phyloP scores from a whole-genome alignment of 805 yeast species.

The Pichia phayaonensis region DNA sequence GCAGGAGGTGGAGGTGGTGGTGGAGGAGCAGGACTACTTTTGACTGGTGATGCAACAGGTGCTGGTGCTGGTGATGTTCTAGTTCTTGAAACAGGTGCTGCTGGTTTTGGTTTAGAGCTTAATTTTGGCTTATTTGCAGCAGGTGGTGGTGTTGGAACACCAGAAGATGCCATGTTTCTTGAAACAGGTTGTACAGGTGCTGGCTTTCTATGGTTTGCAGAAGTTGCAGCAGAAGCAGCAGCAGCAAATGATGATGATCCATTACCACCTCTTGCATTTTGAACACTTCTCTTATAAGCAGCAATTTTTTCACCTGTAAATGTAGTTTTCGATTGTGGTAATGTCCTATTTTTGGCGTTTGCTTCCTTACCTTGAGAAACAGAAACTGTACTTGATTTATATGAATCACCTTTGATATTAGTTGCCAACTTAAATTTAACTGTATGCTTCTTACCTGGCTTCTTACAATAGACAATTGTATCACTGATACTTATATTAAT shows the following conservation, averaged over 20 bases:
- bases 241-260: slow-evolving; percentile 28
- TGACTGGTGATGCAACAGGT: slow-evolving; percentile 1
- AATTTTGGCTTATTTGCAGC: slow-evolving; percentile 8
- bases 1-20: slow-evolving; percentile 74
- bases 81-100: slow-evolving; percentile 16
- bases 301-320: slow-evolving; percentile 21
- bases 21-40: slow-evolving; percentile 29
- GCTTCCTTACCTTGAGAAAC: slow-evolving; percentile 78
- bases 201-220: slow-evolving; percentile 14
- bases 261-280: slow-evolving; percentile 1
- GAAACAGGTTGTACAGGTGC: slow-evolving; percentile 4
- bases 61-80: slow-evolving; percentile 21
- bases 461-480: slow-evolving; percentile 77
- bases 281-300: slow-evolving; percentile 19
- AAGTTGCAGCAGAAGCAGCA: slow-evolving; percentile 30
- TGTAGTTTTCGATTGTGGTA: slow-evolving; percentile 53
- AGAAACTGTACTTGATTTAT: slow-evolving; percentile 82
- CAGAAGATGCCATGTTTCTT: background rate
- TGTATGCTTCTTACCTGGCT: slow-evolving; percentile 70
- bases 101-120: slow-evolving; percentile 14
- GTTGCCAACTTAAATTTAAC: slow-evolving; percentile 65
- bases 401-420: slow-evolving; percentile 47
- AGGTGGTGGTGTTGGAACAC: slow-evolving; percentile 7
- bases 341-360: slow-evolving; percentile 57
- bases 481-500: slow-evolving; percentile 61